These are phyloP conservation scores for Oligophagozyma castellii DNA, from an alignment of 1,139 yeast species.

Conservation along the genomic window DNA sequence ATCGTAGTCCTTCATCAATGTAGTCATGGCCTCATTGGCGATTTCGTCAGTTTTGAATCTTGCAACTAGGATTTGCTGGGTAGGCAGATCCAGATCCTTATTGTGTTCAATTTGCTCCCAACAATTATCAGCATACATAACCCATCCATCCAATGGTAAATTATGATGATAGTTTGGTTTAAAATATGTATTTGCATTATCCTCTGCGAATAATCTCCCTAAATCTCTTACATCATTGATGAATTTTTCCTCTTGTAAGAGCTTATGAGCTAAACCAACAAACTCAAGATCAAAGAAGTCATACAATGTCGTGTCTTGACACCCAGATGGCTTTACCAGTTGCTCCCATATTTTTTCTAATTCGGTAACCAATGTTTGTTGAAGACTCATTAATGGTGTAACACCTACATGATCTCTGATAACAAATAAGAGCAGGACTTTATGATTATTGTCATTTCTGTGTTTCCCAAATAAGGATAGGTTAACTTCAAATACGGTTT, in stretches of 20 bases:
- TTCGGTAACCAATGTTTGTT: conserved; percentile 56
- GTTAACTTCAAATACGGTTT: conserved; percentile 93
- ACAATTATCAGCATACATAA: conserved; percentile 75
- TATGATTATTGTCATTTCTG: conserved; percentile 31
- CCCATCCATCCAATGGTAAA: conserved; percentile 94
- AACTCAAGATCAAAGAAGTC: conserved; percentile 83
- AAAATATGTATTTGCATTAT: conserved; percentile 32
- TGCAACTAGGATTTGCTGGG: conserved; percentile 90
- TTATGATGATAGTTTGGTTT: conserved; percentile 64
- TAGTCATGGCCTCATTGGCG: conserved; percentile 24
- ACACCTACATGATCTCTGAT: conserved; percentile 85
- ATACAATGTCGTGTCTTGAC: conserved; percentile 37
- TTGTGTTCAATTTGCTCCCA: conserved; percentile 92
- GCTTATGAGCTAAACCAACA: conserved; percentile 73
- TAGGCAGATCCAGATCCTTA: conserved; percentile 89
- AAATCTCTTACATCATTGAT: conserved; percentile 44
- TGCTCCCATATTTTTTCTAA: conserved; percentile 65
- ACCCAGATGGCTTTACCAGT: conserved; percentile 57
- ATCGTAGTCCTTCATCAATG: conserved; percentile 13
- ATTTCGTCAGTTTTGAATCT: conserved; percentile 92
- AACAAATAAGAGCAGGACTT: conserved; percentile 71
- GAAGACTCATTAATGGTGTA: conserved; percentile 66
- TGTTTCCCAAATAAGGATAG: conserved; percentile 49
- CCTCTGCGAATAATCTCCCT: conserved; percentile 36
- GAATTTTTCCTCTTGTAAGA: conserved; percentile 67